A percentile compares a stretch with the other conserved stretches of the same genome.
phyloP scores from a whole-genome alignment of 2,329 filamentous ascomycete genomes.

The Fusarium nygamai region DNA sequence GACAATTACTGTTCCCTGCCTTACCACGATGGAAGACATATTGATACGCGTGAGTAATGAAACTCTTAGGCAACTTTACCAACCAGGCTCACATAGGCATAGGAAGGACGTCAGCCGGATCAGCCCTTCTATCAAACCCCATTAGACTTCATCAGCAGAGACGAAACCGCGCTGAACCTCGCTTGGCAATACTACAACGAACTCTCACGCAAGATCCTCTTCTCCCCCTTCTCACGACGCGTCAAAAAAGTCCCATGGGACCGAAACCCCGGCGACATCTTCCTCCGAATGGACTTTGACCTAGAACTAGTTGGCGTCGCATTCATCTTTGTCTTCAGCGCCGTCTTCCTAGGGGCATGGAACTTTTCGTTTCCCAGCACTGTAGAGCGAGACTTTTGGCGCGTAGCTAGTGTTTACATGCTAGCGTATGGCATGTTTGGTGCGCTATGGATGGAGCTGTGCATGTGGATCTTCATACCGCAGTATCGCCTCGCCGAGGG shows the following conservation, averaged over 20 bases:
- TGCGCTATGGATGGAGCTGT: conserved; percentile 11
- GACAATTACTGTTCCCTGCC: background rate
- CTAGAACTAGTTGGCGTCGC: conserved; percentile 7
- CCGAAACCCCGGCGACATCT: conserved; percentile 5
- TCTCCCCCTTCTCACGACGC: conserved; percentile 13
- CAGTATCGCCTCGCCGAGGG: background rate
- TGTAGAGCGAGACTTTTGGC: conserved; percentile 1
- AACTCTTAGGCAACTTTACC: too few species aligned
- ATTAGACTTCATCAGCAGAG: conserved; percentile 13
- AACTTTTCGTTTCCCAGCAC: conserved; percentile 4
- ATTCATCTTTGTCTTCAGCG: conserved; percentile 19
- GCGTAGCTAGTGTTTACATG: conserved; percentile 15
- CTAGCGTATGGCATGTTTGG: conserved; percentile 3
- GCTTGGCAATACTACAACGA: conserved; percentile 25
- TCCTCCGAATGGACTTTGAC: conserved; percentile 20
- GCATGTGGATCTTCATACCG: conserved; percentile 19
- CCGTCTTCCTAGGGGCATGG: conserved; percentile 11
- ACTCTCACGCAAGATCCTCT: background rate
- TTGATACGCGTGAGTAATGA: background rate
- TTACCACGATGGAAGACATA: background rate
- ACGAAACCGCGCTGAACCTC: conserved; percentile 14
- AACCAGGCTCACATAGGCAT: rapidly evolving
- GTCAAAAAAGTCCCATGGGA: conserved; percentile 7
- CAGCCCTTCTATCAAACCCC: conserved; percentile 14
- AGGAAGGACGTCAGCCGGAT: background rate